Evolutionary conservation across 1,139 yeast species (phyloP).

Genomic region (Chernovozyma sophiae-reginae): DNA sequence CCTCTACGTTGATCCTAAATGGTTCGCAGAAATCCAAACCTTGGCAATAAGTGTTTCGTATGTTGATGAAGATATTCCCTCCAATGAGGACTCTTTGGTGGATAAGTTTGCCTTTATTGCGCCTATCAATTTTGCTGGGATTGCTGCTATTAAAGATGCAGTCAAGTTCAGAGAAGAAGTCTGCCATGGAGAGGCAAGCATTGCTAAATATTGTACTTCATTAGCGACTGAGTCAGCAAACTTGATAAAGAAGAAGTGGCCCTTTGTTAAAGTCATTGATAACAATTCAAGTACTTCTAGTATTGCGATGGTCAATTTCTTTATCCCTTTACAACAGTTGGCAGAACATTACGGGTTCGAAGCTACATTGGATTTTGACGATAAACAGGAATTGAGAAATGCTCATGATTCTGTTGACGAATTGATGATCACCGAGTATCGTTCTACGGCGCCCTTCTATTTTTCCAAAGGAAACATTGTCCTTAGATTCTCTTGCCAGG

Average conservation of each 20-base stretch:
- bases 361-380: background rate
- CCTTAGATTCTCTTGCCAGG: constrained; percentile 56
- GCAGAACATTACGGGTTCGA: background rate
- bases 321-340: constrained; percentile 26
- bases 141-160: constrained; percentile 33
- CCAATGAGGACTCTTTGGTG: constrained; percentile 26
- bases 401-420: constrained; percentile 3
- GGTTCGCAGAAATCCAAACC: constrained; percentile 51
- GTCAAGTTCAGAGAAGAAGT: constrained; percentile 45
- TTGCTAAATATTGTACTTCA: constrained; percentile 42
- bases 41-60: constrained; percentile 54
- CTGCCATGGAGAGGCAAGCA: constrained; percentile 61
- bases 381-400: background rate
- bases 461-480: constrained; percentile 39
- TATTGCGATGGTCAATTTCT: constrained; percentile 47
- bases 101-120: constrained; percentile 38
- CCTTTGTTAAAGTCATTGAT: constrained; percentile 26
- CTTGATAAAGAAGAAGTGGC: constrained; percentile 32
- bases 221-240: constrained; percentile 44
- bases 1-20: constrained; percentile 52
- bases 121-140: constrained; percentile 27
- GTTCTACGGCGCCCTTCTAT: constrained; percentile 42
- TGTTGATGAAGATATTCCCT: constrained; percentile 20
- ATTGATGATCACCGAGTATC: constrained; percentile 12
- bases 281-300: constrained; percentile 20